Evolutionary conservation across 805 yeast genomes (phyloP), one percentile per base, ranked within the genome.

Genomic region (Spathaspora gorwiae): DNA sequence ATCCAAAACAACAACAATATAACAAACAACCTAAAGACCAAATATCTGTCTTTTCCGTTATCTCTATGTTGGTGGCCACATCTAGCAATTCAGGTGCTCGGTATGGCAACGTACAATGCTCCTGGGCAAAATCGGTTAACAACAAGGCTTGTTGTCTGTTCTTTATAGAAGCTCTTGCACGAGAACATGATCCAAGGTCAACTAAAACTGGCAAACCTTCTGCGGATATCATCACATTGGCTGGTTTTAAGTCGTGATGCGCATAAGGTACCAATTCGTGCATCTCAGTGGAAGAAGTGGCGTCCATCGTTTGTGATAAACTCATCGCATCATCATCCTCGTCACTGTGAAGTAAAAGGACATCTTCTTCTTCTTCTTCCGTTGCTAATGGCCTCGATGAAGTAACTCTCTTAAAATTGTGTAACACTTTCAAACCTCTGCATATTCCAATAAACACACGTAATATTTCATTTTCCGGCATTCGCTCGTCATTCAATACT

Each of bases 11-110:
- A 52, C 87, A 65, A 1, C 90, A 80, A 62, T 87, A 90, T 13
- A 89, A 60, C 1, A 89, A 72, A 57, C 97, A 89, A 0, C 98
- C 98, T 27, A 90, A 63, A 3, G 95, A 84, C 98, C 98, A 90
- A 26, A 92, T 79, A 62, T 90, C 98, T 4, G 86, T 82, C 47
- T 78, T 77, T 55, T 87, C 95, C 50, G 82, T 81, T 38, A 90
- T 72, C 6, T 64, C 64, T n/a, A 78, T 62, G 36, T 84, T 83
- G 1, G 87, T 76, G 37, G 79, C 79, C 34, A 89, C 84, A 56
- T 89, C 92, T 47, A 90, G 66, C 39, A 92, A 70, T 59, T 90
- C 98, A 0, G 98, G 98, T 0, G 97, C 96, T 35, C 95, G 70
- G 61, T 85, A 92, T 1, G 95, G 89, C 44, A 88, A 65, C 1